These are phyloP conservation scores for Stropharia rugosoannulata DNA, from an alignment of 768 basidiomycete genomes.

Conservation along the genomic window DNA sequence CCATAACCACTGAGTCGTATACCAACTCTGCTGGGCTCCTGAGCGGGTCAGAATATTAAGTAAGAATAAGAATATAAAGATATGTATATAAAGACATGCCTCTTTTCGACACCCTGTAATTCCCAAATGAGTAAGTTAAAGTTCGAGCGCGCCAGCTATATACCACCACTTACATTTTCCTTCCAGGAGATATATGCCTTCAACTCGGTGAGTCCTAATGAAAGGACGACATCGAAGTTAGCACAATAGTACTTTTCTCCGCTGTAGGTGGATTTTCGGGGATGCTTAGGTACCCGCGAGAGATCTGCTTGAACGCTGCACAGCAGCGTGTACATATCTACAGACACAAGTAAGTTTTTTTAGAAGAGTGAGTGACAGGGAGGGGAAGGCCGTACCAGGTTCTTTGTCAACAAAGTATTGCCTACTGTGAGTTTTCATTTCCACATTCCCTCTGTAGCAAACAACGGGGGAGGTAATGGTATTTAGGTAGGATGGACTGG, in stretches of 20 bases:
- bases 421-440: background rate
- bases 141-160: background rate
- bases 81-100: slow-evolving; percentile 19
- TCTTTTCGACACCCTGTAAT: slow-evolving; percentile 34
- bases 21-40: slow-evolving; percentile 33
- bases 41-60: background rate
- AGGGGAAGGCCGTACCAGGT: background rate
- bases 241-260: slow-evolving; percentile 21
- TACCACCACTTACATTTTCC: slow-evolving; percentile 39
- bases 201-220: slow-evolving; percentile 49
- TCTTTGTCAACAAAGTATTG: slow-evolving; percentile 4
- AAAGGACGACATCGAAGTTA: slow-evolving; percentile 35
- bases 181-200: slow-evolving; percentile 46
- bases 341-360: background rate
- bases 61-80: background rate
- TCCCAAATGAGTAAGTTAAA: background rate
- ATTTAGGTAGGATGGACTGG: slow-evolving; percentile 1
- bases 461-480: slow-evolving; percentile 14
- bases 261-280: background rate
- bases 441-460: slow-evolving; percentile 20
- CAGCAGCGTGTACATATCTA: slow-evolving; percentile 19
- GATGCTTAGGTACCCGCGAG: slow-evolving; percentile 5
- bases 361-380: background rate
- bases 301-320: slow-evolving; percentile 23
- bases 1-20: slow-evolving; percentile 14